Evolutionary conservation across 176 grass and related monocot genomes (phyloP), one percentile per base, ranked within the genome.

Genomic region (Poa pratensis): DNA sequence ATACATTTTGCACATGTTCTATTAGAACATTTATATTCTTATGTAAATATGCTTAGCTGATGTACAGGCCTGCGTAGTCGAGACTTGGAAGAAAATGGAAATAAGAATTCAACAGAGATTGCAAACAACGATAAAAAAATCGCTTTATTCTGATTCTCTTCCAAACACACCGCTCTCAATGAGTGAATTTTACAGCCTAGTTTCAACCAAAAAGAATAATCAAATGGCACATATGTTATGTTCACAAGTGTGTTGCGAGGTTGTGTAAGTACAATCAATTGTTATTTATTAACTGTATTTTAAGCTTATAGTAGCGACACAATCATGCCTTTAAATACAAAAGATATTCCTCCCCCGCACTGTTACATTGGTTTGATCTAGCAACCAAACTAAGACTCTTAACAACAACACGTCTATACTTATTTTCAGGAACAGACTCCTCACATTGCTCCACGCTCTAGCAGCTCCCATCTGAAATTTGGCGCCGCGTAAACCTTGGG

Each of bases 401-500:
- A 84, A 20, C 85, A 84, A 20, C 43, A 75, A 54, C 59, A 80
- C 27, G 34, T 27, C 48, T 52, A 75, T 30, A 50, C 58, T 90
- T 79, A 87, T 90, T 87, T 53, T 9, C 40, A 69, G 60, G n/a
- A n/a, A 46, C 71, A 73, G 42, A 75, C 69, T 55, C 57, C 39
- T 94, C 86, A 95, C 70, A 90, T 95, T 0, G 80, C 39, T 13
- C 93, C 90, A 65, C 84, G 91, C 69, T 88, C 90, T 84, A 99
- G 40, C 84, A 94, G 30, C 34, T 99, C 96, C 96, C 96, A 99
- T 79, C 96, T 92, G 76, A 99, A 99, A 1, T 90, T 91, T 0
- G 90, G 96, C 0, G 90, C 91, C 2, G 80, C 92, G 40, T 92
- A 93, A 80, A 99, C 96, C 82, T 84, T 88, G 2, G 96, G 94